Evolutionary conservation across 2,329 filamentous ascomycete species (phyloP), one percentile per base, ranked within the genome.

Genomic region (Botrytis deweyae): DNA sequence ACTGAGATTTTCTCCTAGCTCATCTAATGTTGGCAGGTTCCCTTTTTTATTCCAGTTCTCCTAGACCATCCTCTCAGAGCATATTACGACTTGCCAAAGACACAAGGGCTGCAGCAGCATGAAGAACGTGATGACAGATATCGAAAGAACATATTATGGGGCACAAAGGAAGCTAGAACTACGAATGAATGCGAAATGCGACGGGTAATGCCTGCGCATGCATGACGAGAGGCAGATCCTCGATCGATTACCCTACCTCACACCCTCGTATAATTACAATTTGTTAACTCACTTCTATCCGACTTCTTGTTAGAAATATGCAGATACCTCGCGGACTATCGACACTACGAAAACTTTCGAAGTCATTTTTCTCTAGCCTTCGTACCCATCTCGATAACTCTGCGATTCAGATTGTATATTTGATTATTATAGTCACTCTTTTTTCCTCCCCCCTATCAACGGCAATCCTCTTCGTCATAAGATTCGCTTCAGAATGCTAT

Each of bases 231-330:
- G n/a, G 29, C 9, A 4, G 10, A 33, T 14, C 10, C 16, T 29
- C 25, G 55, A 68, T 58, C 3, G 20, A 20, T 55, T 2, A 3
- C 16, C 18, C 25, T 33, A 7, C 4, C 7, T 33, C 36, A 68
- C 22, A 25, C 42, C 8, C 8, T 22, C 4, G 7, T 42, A 63
- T 25, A 3, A 2, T 5, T 9, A 1, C 1, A 18, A 58, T 7
- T 1, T 1, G 4, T 25, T n/a, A 33, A 4, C 12, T 20, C 18
- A 40, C 36, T 42, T 10, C 5, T 55, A 10, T 16, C n/a, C 1
- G 1, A 16, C 5, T 22, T 6, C 4, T n/a, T 20, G 7, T 58
- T n/a, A 5, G 25, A 0, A 9, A 9, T 42, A 1, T 6, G 10
- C 18, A 33, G 25, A 29, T 29, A 12, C 8, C 22, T 40, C 6